Base-by-base conservation (phyloP, 164 flowering plant species). In the Magnolia kwangsiensis region DNA sequence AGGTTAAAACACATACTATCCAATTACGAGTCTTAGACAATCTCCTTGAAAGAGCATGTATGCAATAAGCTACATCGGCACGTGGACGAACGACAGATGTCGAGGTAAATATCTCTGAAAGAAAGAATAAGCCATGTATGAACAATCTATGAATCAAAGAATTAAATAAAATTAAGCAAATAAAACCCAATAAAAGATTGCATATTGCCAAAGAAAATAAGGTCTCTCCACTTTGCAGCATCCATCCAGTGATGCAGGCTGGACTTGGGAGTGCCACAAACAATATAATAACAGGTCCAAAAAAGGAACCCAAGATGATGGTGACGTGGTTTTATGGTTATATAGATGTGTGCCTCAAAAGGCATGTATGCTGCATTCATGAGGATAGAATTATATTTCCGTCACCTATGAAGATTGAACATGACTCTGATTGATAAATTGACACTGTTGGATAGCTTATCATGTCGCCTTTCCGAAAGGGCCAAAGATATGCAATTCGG, bases 1-100 rank as follows among this genome's bases (percentile, higher is more conserved):
- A 68, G 50, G 45, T 21, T 4, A 23, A 19, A 67, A 45, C 7
- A 49, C 51, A 13, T 92, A 93, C 99, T 77, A 89, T 92, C 99
- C 99, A 94, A 72, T 80, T 89, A 3, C 81, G 78, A 0, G 98
- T 96, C 88, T 92, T 96, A 74, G 91, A 58, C 83, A 96, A 87
- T 86, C 99, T 86, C 79, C 86, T 89, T 3, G 96, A 65, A 65
- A 96, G 88, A 27, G 97, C 93, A 80, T 94, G 93, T 74, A 96
- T 96, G 81, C 99, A 96, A 72, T 92, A 96, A 21, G 94, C 93
- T 21, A 96, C 97, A 82, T 94, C 99, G 63, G 99, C 97, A 11
- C 99, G 86, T 21, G 99, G 99, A 2, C 89, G 86, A 64, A 81
- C 78, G 2, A 84, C 88, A 6, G 97, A 89, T 68, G 96, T 91